phyloP scores from a whole-genome alignment of 2,329 filamentous ascomycete species.

The Seiridium unicorne region DNA sequence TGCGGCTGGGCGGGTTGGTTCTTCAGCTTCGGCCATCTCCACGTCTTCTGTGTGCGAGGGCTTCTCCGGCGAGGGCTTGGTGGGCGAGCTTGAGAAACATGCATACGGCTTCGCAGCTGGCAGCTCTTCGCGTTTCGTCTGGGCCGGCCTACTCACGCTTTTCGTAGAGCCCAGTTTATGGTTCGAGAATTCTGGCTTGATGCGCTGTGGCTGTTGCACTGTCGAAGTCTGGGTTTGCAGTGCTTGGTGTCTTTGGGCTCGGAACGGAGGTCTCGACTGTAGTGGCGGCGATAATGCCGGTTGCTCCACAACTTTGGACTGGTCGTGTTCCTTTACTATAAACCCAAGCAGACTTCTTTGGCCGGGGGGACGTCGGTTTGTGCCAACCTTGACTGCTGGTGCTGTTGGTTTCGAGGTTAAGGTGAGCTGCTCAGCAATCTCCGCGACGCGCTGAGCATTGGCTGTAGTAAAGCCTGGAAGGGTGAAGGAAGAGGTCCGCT shows the following conservation, averaged over 20 bases:
- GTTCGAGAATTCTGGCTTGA: slow-evolving; percentile 27
- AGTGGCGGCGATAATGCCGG: background rate
- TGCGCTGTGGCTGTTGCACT: slow-evolving; percentile 16
- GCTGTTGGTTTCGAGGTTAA: slow-evolving; percentile 19
- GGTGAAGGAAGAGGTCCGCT: slow-evolving; percentile 56
- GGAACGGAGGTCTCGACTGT: background rate
- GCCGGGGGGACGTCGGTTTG: slow-evolving; percentile 19
- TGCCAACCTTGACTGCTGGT: slow-evolving; percentile 12
- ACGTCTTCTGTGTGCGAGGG: slow-evolving; percentile 17
- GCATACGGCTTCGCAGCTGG: slow-evolving; percentile 43
- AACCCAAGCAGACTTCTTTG: slow-evolving; percentile 30
- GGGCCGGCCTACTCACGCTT: slow-evolving; percentile 31
- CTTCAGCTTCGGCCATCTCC: slow-evolving; percentile 28
- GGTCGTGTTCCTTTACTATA: slow-evolving; percentile 27
- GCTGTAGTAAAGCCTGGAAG: slow-evolving; percentile 65
- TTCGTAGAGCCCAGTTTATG: slow-evolving; percentile 41
- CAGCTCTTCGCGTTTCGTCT: slow-evolving; percentile 19
- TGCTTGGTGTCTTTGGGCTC: background rate
- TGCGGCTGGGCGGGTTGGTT: slow-evolving; percentile 36
- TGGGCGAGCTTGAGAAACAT: slow-evolving; percentile 58
- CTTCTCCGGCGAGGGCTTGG: slow-evolving; percentile 13
- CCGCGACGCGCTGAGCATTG: slow-evolving; percentile 47
- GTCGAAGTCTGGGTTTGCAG: slow-evolving; percentile 4
- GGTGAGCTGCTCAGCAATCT: slow-evolving; percentile 32
- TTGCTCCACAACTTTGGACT: slow-evolving; percentile 13